These are phyloP conservation scores for Chaetomium sp. DNA, from an alignment of 2,329 filamentous ascomycete genomes.

Conservation along the genomic window DNA sequence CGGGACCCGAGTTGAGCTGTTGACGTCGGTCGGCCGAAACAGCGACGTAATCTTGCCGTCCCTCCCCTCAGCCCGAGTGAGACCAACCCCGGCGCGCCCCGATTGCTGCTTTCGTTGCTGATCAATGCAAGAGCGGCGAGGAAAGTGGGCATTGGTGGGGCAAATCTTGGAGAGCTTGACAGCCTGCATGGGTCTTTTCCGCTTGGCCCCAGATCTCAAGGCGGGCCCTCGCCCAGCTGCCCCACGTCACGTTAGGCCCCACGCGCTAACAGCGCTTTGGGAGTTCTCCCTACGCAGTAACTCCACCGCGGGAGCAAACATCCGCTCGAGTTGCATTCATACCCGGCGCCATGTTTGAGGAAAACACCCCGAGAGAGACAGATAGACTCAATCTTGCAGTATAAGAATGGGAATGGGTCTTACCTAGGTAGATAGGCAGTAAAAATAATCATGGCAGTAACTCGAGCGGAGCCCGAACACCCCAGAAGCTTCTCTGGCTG, in stretches of 20 bases:
- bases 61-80: background rate
- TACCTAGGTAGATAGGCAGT: too few relatives aligned
- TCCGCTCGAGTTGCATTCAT: background rate
- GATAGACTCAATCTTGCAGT: background rate
- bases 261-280: conserved; percentile 6
- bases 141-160: conserved; percentile 9
- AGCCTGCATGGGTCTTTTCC: conserved; percentile 17
- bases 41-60: conserved; percentile 27
- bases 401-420: background rate
- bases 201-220: background rate
- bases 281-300: too few relatives aligned
- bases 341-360: background rate
- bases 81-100: background rate
- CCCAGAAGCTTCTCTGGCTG: conserved; percentile 22
- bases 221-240: background rate
- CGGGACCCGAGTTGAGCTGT: background rate
- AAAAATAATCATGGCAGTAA: background rate
- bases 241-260: conserved; percentile 1
- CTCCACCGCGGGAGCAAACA: background rate
- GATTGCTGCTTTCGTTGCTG: conserved; percentile 13
- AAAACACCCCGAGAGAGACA: background rate
- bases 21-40: conserved; percentile 13
- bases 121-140: conserved; percentile 21
- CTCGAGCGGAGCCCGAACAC: background rate
- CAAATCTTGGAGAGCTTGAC: background rate